A percentile compares a stretch with the other conserved stretches of the same genome.
These are phyloP conservation scores for Scheffersomyces illinoinensis DNA, from an alignment of 1,139 yeast genomes.

Conservation along the genomic window DNA sequence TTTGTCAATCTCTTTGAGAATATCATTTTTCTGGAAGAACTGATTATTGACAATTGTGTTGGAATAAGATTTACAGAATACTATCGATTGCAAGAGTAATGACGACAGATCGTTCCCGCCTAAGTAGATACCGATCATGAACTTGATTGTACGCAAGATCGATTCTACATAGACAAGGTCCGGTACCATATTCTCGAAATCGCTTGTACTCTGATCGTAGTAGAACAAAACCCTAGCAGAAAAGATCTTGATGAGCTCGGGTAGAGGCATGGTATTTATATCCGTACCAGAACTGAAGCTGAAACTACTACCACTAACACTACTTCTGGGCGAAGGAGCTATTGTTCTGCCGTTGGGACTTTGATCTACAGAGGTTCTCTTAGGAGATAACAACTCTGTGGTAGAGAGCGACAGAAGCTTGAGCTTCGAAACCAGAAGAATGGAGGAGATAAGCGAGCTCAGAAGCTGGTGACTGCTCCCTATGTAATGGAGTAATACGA, in stretches of 20 bases:
- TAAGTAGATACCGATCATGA: slow-evolving; percentile 56
- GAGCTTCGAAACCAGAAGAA: slow-evolving; percentile 28
- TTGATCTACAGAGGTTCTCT: slow-evolving; percentile 22
- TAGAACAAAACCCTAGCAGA: slow-evolving; percentile 50
- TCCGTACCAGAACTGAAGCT: slow-evolving; percentile 24
- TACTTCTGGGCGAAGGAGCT: slow-evolving; percentile 34
- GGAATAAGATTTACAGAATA: slow-evolving; percentile 39
- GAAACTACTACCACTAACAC: slow-evolving; percentile 26
- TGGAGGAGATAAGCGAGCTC: slow-evolving; percentile 16
- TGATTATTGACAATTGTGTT: slow-evolving; percentile 15
- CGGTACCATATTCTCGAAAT: slow-evolving; percentile 77
- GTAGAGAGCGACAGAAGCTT: slow-evolving; percentile 17
- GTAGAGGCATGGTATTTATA: slow-evolving; percentile 27
- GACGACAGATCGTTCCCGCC: slow-evolving; percentile 39
- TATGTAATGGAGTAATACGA: slow-evolving; percentile 59
- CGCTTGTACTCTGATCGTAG: slow-evolving; percentile 60
- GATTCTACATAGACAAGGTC: slow-evolving; percentile 78
- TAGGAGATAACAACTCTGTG: slow-evolving; percentile 10
- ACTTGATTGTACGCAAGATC: slow-evolving; percentile 60
- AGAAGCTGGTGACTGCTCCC: slow-evolving; percentile 66
- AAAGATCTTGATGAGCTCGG: slow-evolving; percentile 52
- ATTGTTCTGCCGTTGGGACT: slow-evolving; percentile 1
- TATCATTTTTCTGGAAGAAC: slow-evolving; percentile 36
- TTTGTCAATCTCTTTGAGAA: slow-evolving; percentile 52
- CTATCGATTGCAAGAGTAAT: slow-evolving; percentile 31